Conservation (phyloP, 441 rosid genomes). For the Syzygium malaccense region DNA sequence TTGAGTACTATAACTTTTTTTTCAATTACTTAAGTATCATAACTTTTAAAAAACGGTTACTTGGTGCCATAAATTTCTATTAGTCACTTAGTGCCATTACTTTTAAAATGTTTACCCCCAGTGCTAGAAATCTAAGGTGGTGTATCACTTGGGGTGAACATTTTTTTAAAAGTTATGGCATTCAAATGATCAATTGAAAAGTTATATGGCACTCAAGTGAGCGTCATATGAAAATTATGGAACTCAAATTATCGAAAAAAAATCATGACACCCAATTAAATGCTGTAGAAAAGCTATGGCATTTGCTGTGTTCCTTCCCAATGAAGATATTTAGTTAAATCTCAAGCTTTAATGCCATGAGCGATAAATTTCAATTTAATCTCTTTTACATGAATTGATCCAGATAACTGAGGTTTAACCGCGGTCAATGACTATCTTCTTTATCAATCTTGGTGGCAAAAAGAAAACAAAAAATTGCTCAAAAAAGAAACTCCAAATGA, state of each 20-base stretch:
- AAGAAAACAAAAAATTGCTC: no score
- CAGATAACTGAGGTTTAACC: background rate
- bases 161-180: background rate
- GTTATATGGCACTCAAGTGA: background rate
- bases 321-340: background rate
- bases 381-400: background rate
- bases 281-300: rapidly evolving
- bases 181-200: no score
- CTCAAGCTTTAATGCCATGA: background rate
- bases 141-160: rapidly evolving
- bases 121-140: no score
- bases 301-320: rapidly evolving
- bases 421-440: background rate
- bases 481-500: no score
- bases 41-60: no score
- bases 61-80: no score
- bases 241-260: background rate
- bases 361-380: background rate
- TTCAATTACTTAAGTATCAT: no score
- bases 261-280: background rate
- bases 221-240: rapidly evolving
- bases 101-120: background rate
- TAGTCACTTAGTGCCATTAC: no score
- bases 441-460: no score
- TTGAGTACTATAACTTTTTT: no score